These are phyloP conservation scores for Septoria petroselini DNA, from an alignment of 2,329 filamentous ascomycete genomes.

Conservation along the genomic window DNA sequence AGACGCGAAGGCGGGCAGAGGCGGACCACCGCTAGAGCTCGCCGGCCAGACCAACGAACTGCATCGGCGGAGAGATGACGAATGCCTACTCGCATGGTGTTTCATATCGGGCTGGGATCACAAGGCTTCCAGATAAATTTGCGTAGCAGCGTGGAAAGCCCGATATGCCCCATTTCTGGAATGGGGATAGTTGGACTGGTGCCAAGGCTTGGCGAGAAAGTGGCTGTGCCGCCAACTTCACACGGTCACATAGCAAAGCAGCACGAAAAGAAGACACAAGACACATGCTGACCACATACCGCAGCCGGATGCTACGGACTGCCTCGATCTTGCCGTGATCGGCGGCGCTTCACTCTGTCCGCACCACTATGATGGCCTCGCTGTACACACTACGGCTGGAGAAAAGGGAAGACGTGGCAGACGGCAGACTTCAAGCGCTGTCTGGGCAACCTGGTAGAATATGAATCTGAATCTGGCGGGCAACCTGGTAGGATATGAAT, in stretches of 20 bases:
- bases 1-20: background rate
- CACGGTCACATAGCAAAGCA: too few relatives aligned
- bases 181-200: too few relatives aligned
- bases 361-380: too few relatives aligned
- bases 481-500: too few relatives aligned
- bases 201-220: background rate
- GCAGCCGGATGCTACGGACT: background rate
- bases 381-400: too few relatives aligned
- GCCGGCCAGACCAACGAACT: background rate
- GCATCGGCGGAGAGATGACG: conserved; percentile 1
- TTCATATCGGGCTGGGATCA: background rate
- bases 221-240: background rate
- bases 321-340: too few relatives aligned
- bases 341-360: too few relatives aligned
- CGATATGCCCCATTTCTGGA: background rate
- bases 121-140: conserved; percentile 1
- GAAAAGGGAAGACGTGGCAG: too few relatives aligned
- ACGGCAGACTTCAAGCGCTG: too few relatives aligned
- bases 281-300: background rate
- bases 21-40: background rate
- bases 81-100: conserved; percentile 6
- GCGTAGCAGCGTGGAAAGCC: background rate
- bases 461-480: too few relatives aligned
- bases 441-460: too few relatives aligned
- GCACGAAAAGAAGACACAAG: too few relatives aligned